Conservation (phyloP, 106 monocot species). For the Dendrobium catenatum region DNA sequence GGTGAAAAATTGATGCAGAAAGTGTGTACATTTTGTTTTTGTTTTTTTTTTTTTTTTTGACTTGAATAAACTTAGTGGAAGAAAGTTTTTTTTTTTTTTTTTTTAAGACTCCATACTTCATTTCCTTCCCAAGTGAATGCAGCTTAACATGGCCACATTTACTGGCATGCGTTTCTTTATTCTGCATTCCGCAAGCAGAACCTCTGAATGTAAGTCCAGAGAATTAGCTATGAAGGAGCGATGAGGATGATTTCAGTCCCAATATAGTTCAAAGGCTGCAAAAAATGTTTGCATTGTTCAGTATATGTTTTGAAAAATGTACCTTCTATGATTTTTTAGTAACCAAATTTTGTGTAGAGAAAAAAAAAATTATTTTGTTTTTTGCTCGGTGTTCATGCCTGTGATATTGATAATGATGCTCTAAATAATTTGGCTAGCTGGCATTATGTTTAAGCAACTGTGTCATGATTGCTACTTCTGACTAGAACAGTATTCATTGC, state of each 20-base stretch:
- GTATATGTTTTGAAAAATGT: neutral
- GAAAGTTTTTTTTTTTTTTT: too few species aligned
- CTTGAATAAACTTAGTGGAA: too few species aligned
- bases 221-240: neutral
- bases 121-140: too few species aligned
- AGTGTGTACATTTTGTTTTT: too few species aligned
- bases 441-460: neutral
- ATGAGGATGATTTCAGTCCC: neutral
- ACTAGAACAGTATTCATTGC: neutral
- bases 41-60: too few species aligned
- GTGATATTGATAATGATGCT: too few species aligned
- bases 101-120: too few species aligned
- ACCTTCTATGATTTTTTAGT: neutral
- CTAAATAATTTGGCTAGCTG: too few species aligned
- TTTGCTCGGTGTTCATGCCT: neutral
- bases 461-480: neutral
- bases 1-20: too few species aligned
- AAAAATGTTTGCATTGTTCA: neutral
- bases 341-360: neutral
- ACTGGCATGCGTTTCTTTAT: too few species aligned
- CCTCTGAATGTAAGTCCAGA: neutral
- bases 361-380: neutral
- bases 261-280: neutral
- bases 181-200: neutral
- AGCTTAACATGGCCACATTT: too few species aligned